phyloP scores from a whole-genome alignment of 306 rosid genomes.

The Senna tora region DNA sequence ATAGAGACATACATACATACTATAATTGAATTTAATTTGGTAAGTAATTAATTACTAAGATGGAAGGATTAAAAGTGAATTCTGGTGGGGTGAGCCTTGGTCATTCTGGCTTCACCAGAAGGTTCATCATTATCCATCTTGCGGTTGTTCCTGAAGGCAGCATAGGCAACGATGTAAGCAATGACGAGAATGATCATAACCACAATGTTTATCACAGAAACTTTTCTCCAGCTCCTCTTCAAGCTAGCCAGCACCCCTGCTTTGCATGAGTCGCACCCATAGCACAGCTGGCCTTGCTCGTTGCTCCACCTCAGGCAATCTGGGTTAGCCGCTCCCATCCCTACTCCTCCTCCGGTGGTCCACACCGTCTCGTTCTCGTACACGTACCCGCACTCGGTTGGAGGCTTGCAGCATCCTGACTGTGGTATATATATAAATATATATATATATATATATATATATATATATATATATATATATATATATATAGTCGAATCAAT shows the following conservation, averaged over 20 bases:
- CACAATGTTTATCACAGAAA: constrained; percentile 63
- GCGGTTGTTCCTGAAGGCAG: constrained; percentile 62
- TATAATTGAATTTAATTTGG: too few relatives aligned
- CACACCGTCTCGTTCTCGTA: constrained; percentile 64
- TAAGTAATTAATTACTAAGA: too few relatives aligned
- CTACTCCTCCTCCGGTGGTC: constrained; percentile 35
- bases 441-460: too few relatives aligned
- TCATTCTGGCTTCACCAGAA: constrained; percentile 60
- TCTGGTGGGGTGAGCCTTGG: constrained; percentile 52
- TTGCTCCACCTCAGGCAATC: constrained; percentile 76
- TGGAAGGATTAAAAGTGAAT: constrained; percentile 37
- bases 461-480: too few relatives aligned
- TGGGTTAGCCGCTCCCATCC: constrained; percentile 17
- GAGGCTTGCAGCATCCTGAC: constrained; percentile 95
- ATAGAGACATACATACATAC: too few relatives aligned
- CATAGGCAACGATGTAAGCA: constrained; percentile 52
- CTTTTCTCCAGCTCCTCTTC: constrained; percentile 79
- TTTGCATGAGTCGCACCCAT: constrained; percentile 72
- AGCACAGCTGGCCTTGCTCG: constrained; percentile 65
- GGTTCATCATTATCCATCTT: constrained; percentile 64
- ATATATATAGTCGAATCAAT: too few relatives aligned
- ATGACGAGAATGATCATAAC: constrained; percentile 52
- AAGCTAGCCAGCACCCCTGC: constrained; percentile 74
- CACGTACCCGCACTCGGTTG: constrained; percentile 60
- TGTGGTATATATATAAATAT: constrained; percentile 15